phyloP scores from a whole-genome alignment of 163 green algal species.

The Smithsoniella earleae region DNA sequence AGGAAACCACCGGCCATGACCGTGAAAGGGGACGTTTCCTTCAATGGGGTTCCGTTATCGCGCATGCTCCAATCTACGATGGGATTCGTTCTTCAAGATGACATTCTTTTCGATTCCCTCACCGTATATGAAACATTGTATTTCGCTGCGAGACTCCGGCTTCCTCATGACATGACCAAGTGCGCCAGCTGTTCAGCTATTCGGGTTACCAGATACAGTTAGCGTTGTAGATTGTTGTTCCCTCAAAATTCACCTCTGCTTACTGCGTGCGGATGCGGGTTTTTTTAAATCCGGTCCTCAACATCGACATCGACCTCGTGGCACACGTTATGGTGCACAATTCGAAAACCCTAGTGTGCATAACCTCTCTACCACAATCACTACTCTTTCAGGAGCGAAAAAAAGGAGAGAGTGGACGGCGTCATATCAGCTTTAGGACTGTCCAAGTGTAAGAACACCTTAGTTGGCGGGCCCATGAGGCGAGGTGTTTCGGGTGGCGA shows the following conservation, averaged over 20 bases:
- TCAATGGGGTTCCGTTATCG: constrained; percentile 42
- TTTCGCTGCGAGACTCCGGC: constrained; percentile 79
- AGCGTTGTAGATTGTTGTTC: too few species aligned
- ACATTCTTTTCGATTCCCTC: constrained; percentile 69
- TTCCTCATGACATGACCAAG: constrained; percentile 57
- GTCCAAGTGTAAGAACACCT: constrained; percentile 61
- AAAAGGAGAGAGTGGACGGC: constrained; percentile 61
- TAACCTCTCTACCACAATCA: too few species aligned
- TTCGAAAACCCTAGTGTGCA: too few species aligned
- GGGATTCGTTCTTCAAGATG: constrained; percentile 64
- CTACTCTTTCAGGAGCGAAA: constrained; percentile 42
- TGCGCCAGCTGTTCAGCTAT: constrained; percentile 7
- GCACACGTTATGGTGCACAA: too few species aligned
- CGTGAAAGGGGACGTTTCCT: constrained; percentile 38
- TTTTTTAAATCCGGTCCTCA: constrained; percentile 2
- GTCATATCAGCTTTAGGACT: constrained; percentile 77
- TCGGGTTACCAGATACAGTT: too few species aligned
- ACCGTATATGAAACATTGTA: constrained; percentile 85
- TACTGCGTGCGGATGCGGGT: too few species aligned
- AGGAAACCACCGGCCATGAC: constrained; percentile 34
- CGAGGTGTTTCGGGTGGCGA: constrained; percentile 72
- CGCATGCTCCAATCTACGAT: constrained; percentile 43
- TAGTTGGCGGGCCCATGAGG: constrained; percentile 58
- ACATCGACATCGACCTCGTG: too few species aligned
- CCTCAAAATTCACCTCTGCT: too few species aligned